phyloP scores from a whole-genome alignment of 169 alveolate species.

The Eimeria praecox region DNA sequence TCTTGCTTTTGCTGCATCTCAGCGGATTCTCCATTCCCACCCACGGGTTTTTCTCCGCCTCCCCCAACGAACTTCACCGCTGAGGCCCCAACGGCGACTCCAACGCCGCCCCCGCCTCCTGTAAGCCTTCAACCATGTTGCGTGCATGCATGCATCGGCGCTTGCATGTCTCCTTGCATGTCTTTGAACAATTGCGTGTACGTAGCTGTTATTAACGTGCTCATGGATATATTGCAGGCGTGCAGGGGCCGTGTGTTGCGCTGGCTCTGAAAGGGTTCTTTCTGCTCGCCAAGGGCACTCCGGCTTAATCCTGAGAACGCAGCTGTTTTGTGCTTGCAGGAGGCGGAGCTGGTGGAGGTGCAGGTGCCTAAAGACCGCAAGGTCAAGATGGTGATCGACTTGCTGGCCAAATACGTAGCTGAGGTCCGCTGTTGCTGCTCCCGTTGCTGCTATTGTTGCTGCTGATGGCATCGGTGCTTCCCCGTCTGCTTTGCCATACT shows the following conservation, averaged over 20 bases:
- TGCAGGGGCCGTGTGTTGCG: not conserved
- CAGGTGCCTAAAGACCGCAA: constrained; percentile 85
- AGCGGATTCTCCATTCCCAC: constrained; percentile 69
- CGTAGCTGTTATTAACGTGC: not conserved
- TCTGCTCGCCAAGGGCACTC: not conserved
- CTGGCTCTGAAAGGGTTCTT: not conserved
- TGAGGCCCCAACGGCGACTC: constrained; percentile 67
- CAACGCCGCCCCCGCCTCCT: constrained; percentile 74
- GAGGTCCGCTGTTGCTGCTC: constrained; percentile 81
- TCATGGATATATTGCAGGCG: not conserved
- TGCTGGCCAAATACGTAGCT: constrained; percentile 86
- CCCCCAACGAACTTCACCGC: constrained; percentile 37
- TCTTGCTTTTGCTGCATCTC: not conserved
- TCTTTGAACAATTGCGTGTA: not conserved
- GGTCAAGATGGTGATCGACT: constrained; percentile 84
- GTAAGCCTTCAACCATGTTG: not conserved
- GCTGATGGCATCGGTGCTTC: not conserved
- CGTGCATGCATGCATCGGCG: not conserved
- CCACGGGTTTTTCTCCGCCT: constrained; percentile 53
- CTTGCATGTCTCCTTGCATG: not conserved
- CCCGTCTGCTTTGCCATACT: not conserved
- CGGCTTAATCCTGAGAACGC: not conserved
- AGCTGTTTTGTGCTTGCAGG: constrained; percentile 38
- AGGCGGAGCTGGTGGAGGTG: constrained; percentile 81
- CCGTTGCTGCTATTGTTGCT: constrained; percentile 19